These are phyloP conservation scores for Tricharina praecox DNA, from an alignment of 495 filamentous ascomycete genomes.

Conservation along the genomic window DNA sequence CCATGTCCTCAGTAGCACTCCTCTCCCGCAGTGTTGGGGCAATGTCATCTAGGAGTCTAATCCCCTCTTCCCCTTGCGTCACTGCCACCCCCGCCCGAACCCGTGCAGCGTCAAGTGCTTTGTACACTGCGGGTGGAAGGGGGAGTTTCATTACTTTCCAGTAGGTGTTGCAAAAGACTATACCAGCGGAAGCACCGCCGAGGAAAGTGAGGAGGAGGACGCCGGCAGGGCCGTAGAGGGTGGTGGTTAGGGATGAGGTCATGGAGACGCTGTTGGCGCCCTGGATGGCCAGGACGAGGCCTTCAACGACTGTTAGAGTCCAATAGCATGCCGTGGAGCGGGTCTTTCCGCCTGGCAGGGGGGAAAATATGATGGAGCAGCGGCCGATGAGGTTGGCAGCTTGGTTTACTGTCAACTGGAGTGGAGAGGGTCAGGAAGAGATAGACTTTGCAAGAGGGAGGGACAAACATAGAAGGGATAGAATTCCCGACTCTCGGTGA, in stretches of 20 bases:
- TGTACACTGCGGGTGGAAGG: constrained; percentile 9
- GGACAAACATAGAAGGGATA: constrained; percentile 11
- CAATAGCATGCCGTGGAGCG: background rate
- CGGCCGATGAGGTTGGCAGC: constrained; percentile 7
- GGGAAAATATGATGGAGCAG: constrained; percentile 9
- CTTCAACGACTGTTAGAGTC: background rate
- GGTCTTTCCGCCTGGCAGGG: background rate
- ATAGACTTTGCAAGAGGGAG: background rate
- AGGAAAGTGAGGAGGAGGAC: constrained; percentile 1
- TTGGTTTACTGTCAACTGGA: constrained; percentile 6
- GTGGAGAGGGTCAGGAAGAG: background rate
- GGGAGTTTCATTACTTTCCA: constrained; percentile 6
- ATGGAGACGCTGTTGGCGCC: constrained; percentile 10
- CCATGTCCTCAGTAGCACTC: constrained; percentile 7
- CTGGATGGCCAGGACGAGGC: constrained; percentile 2
- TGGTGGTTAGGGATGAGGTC: background rate
- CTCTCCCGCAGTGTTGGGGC: background rate
- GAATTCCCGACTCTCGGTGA: constrained; percentile 9
- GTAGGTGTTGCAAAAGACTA: constrained; percentile 17
- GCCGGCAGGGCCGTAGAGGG: constrained; percentile 7
- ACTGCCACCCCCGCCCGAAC: too few relatives aligned
- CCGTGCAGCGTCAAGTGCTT: constrained; percentile 3
- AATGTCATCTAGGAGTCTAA: constrained; percentile 24
- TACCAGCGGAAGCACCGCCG: constrained; percentile 9
- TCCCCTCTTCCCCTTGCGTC: constrained; percentile 27